phyloP scores from a whole-genome alignment of 768 basidiomycete genomes.

The Pulveroboletus sp. region DNA sequence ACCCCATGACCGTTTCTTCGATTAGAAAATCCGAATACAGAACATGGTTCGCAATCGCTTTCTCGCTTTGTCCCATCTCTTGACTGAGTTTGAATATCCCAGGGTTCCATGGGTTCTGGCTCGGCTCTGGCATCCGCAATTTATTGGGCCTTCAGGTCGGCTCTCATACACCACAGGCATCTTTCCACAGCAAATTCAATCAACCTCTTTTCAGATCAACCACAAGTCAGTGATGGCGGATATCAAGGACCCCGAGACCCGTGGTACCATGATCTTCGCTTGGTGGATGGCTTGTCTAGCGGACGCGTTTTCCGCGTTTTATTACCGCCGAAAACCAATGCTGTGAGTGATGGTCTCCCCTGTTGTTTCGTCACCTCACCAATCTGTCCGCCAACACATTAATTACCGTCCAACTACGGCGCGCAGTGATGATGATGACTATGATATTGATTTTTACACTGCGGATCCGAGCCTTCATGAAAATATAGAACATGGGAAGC shows the following conservation, averaged over 20 bases:
- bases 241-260: conserved; percentile 68
- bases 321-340: conserved; percentile 81
- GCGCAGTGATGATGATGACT: conserved; percentile 74
- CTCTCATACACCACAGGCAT: conserved; percentile 11
- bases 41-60: conserved; percentile 49
- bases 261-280: conserved; percentile 83
- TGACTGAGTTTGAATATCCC: conserved; percentile 15
- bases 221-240: conserved; percentile 73
- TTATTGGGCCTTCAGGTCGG: conserved; percentile 68
- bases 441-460: conserved; percentile 85
- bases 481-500: conserved; percentile 42
- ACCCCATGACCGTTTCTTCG: conserved; percentile 9
- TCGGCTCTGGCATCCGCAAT: conserved; percentile 72
- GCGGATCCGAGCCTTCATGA: conserved; percentile 56
- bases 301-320: conserved; percentile 79
- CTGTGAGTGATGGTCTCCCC: conserved; percentile 39
- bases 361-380: conserved; percentile 4
- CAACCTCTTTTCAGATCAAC: conserved; percentile 54
- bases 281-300: conserved; percentile 92
- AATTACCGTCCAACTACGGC: conserved; percentile 19
- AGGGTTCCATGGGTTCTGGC: conserved; percentile 88
- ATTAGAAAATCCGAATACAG: conserved; percentile 67
- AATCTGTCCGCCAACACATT: conserved; percentile 8
- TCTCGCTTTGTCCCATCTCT: conserved; percentile 9
- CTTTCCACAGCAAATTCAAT: conserved; percentile 4